Conservation (phyloP, 139 green algal species). For the Marvania coccoides region DNA sequence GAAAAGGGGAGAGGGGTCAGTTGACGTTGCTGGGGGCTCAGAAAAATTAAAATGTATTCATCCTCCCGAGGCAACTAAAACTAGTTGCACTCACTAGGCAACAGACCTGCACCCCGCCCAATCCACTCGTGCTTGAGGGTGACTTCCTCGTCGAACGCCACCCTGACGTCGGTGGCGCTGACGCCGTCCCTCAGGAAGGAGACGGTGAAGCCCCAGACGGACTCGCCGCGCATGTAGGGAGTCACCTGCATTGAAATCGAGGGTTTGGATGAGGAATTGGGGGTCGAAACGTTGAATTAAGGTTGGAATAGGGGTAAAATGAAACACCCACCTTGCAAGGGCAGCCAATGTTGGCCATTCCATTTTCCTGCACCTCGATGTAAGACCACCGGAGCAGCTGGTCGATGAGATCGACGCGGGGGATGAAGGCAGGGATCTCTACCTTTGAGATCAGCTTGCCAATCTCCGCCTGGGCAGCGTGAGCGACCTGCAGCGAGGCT, state of each 20-base stretch:
- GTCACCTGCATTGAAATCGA: constrained; percentile 5
- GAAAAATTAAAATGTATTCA: neutral
- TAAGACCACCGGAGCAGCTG: constrained; percentile 66
- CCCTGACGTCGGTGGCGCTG: constrained; percentile 41
- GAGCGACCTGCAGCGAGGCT: neutral
- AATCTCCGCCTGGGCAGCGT: neutral
- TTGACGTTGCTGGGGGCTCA: neutral
- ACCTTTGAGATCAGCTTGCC: constrained; percentile 63
- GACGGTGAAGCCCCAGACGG: constrained; percentile 56
- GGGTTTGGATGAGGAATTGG: neutral
- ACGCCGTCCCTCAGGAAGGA: constrained; percentile 63
- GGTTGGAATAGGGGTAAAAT: neutral
- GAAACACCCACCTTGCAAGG: constrained; percentile 16
- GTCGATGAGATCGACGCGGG: constrained; percentile 70
- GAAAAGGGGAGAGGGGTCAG: neutral
- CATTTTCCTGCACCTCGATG: constrained; percentile 57
- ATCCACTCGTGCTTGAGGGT: constrained; percentile 66
- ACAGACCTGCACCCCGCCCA: constrained; percentile 45
- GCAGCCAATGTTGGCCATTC: constrained; percentile 57
- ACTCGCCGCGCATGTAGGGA: constrained; percentile 15
- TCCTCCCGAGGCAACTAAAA: neutral
- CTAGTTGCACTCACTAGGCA: neutral
- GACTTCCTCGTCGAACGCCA: constrained; percentile 64
- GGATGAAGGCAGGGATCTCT: constrained; percentile 80
- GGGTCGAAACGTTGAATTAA: neutral